Evolutionary conservation across 805 yeast species (phyloP).

Genomic region (Wickerhamia fluorescens): DNA sequence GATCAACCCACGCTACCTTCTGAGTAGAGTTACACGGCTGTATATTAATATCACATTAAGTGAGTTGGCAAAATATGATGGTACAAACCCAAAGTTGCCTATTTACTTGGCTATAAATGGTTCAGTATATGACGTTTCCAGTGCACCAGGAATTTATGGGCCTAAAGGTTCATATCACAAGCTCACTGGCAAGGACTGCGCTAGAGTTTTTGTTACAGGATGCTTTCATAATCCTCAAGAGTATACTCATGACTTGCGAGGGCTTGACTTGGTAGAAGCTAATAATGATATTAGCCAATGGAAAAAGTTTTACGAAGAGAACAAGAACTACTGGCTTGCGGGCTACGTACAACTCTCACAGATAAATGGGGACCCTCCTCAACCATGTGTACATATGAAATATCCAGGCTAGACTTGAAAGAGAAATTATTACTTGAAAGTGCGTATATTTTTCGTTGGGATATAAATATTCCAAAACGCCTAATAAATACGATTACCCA

Average conservation of each 20-base stretch:
- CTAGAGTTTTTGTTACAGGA: slow-evolving; percentile 66
- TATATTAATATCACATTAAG: slow-evolving; percentile 31
- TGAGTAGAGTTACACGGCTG: slow-evolving; percentile 12
- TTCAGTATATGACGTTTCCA: slow-evolving; percentile 56
- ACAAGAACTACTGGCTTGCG: slow-evolving; percentile 52
- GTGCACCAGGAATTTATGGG: slow-evolving; percentile 46
- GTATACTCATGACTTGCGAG: slow-evolving; percentile 60
- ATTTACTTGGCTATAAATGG: slow-evolving; percentile 57
- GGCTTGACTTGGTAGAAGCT: slow-evolving; percentile 40
- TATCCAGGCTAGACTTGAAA: slow-evolving; percentile 4
- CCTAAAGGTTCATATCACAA: slow-evolving; percentile 49
- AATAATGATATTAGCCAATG: slow-evolving; percentile 39
- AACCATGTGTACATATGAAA: slow-evolving; percentile 31
- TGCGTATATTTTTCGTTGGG: slow-evolving; percentile 1
- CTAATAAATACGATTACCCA: too few relatives aligned
- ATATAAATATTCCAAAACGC: slow-evolving; percentile 1
- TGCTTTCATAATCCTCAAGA: slow-evolving; percentile 51
- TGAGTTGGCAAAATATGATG: slow-evolving; percentile 46
- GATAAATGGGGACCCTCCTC: slow-evolving; percentile 43
- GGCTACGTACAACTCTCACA: slow-evolving; percentile 47
- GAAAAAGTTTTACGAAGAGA: slow-evolving; percentile 43
- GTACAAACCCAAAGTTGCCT: slow-evolving; percentile 41
- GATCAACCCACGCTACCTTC: slow-evolving; percentile 36
- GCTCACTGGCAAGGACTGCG: slow-evolving; percentile 61
- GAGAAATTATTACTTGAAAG: too few relatives aligned